Evolutionary conservation across 2,329 filamentous ascomycete species (phyloP), one percentile per base, ranked within the genome.

Genomic region (Rhexocercosporidium sp.): DNA sequence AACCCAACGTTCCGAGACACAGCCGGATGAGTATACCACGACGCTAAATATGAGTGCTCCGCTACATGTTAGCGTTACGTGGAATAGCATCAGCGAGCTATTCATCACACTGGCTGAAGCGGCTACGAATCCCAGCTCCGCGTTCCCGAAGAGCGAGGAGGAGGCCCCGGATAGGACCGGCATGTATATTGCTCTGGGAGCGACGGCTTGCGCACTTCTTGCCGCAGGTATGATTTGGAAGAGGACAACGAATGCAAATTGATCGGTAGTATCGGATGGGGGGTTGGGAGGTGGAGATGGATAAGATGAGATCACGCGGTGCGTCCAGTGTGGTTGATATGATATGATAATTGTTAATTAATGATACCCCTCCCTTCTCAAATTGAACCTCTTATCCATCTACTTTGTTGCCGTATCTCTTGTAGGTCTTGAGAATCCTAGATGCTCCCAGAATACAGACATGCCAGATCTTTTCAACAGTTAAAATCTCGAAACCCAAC

Each of bases 51-150:
- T 98, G 92, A 90, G 92, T 64, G 90, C 94, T 2, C 96, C 96
- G 6, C 82, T 98, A 47, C 96, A 99, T 81, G 96, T 97, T 62
- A 97, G 93, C 76, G 94, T 96, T 34, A 96, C 91, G 7, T 99
- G 96, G 96, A 90, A 88, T 75, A 96, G 92, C 75, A 97, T 98
- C 73, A 92, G 91, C 70, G 96, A 99, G 79, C 86, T 98, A 41
- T 99, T 98, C 79, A 93, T 97, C 27, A 90, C 88, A 41, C 86
- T 98, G 65, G 96, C 96, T 7, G 96, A 98, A 80, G 92, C 93
- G 47, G 95, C 95, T 6, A 96, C 94, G 53, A 94, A 94, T 75
- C 96, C 96, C 0, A 94, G 90, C 73, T 92, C 89, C 0, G 95
- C 91, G 0, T 97, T 96, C 75, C 95, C 96, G 0, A 96, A 94